phyloP scores from a whole-genome alignment of 768 basidiomycete species.

The Termitomyces sp. region DNA sequence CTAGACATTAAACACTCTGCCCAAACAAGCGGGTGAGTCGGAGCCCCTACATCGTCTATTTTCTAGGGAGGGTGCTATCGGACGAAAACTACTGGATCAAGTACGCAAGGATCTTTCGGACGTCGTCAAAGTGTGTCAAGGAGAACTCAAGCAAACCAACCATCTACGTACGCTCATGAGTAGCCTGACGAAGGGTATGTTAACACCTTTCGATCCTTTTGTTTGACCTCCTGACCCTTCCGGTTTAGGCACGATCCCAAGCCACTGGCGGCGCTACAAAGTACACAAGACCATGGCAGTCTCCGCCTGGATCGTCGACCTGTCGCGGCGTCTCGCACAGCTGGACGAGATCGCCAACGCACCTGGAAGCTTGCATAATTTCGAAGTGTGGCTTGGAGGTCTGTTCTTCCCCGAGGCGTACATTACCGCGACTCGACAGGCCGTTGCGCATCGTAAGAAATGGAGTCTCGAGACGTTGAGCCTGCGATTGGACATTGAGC shows the following conservation, averaged over 20 bases:
- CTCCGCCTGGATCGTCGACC: conserved; percentile 81
- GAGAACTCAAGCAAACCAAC: conserved; percentile 92
- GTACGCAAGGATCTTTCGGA: conserved; percentile 81
- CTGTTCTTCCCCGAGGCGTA: conserved; percentile 97
- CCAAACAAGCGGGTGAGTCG: conserved; percentile 65
- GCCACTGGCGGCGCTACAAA: conserved; percentile 89
- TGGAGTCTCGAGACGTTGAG: conserved; percentile 91
- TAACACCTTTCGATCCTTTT: not conserved
- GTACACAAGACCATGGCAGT: conserved; percentile 79
- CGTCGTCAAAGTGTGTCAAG: conserved; percentile 81
- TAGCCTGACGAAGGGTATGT: conserved; percentile 79
- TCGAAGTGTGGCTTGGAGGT: conserved; percentile 90
- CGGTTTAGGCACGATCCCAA: conserved; percentile 74
- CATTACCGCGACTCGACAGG: conserved; percentile 92
- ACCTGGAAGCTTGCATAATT: conserved; percentile 53
- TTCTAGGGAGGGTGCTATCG: conserved; percentile 81
- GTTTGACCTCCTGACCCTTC: not conserved
- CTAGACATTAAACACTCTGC: conserved; percentile 61
- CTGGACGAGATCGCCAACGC: conserved; percentile 67
- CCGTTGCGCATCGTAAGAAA: conserved; percentile 88
- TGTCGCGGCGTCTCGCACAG: conserved; percentile 78
- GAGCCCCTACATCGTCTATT: conserved; percentile 91
- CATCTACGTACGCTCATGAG: conserved; percentile 91
- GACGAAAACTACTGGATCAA: conserved; percentile 69
- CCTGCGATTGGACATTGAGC: conserved; percentile 78